These are phyloP conservation scores for Gossypium armourianum DNA, from an alignment of 441 rosid species.

Conservation along the genomic window DNA sequence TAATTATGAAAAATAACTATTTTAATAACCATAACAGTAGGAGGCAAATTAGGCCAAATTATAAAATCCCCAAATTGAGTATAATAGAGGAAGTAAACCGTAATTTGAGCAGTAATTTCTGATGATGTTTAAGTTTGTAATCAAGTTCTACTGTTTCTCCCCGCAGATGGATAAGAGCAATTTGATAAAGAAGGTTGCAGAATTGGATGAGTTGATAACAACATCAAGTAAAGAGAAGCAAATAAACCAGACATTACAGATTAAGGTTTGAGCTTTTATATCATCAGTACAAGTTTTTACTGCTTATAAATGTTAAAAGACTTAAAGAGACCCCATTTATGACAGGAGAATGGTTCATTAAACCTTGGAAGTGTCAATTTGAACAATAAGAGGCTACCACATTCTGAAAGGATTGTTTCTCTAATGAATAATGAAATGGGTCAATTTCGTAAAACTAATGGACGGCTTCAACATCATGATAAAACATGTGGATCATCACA, in stretches of 20 bases:
- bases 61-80: not conserved
- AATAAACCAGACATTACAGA: slow-evolving; percentile 28
- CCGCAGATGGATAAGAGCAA: slow-evolving; percentile 64
- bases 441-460: slow-evolving; percentile 34
- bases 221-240: slow-evolving; percentile 28
- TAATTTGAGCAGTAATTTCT: slow-evolving; percentile 17
- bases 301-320: not conserved
- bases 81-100: not conserved
- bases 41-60: not conserved
- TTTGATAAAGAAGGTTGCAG: slow-evolving; percentile 51
- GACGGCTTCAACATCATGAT: slow-evolving; percentile 24
- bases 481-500: slow-evolving; percentile 22
- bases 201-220: slow-evolving; percentile 53
- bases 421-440: slow-evolving; percentile 47
- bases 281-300: not conserved
- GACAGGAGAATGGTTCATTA: slow-evolving; percentile 37
- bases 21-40: not conserved
- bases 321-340: not conserved
- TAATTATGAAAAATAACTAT: not conserved
- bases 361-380: slow-evolving; percentile 33
- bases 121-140: not conserved
- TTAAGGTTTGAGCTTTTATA: slow-evolving; percentile 24
- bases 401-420: slow-evolving; percentile 49
- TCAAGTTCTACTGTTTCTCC: not conserved
- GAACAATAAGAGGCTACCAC: slow-evolving; percentile 27